A percentile compares a stretch with the other conserved stretches of the same genome.
Evolutionary conservation across 352 stramenopile genomes (phyloP).

Genomic region (Pythium aquatile): DNA sequence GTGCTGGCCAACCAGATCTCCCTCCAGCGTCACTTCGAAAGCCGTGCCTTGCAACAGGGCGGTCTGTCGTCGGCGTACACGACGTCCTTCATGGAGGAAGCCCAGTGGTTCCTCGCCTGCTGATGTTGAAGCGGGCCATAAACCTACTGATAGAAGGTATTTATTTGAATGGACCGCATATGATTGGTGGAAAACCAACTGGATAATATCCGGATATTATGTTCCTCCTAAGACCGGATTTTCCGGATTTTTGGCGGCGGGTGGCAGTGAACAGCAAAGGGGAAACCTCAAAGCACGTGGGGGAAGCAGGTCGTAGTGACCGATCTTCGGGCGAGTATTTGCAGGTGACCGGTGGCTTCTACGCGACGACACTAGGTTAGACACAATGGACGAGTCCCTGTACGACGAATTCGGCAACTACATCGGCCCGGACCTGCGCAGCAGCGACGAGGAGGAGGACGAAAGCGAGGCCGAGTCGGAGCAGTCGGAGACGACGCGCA

Average conservation of each 20-base stretch:
- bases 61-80: conserved; percentile 12
- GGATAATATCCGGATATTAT: conserved; percentile 7
- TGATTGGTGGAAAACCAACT: conserved; percentile 12
- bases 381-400: conserved; percentile 92
- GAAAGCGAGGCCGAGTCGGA: conserved; percentile 47
- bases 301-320: background rate
- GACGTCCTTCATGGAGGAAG: conserved; percentile 19
- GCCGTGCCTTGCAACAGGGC: background rate
- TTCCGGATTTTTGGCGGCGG: conserved; percentile 3
- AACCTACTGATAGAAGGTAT: conserved; percentile 19
- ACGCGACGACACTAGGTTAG: background rate
- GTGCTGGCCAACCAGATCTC: conserved; percentile 10
- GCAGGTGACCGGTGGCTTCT: background rate
- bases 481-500: conserved; percentile 43
- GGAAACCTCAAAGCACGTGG: background rate
- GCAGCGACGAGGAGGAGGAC: conserved; percentile 63
- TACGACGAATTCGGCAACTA: conserved; percentile 99
- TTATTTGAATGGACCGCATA: background rate
- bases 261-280: conserved; percentile 4
- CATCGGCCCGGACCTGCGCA: conserved; percentile 96
- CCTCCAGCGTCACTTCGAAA: conserved; percentile 13
- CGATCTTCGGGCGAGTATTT: conserved; percentile 3
- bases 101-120: conserved; percentile 14
- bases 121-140: conserved; percentile 7
- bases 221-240: conserved; percentile 10